Evolutionary conservation across 2,329 filamentous ascomycete species (phyloP), one percentile per base, ranked within the genome.

Genomic region (Coniochaeta prunicola): DNA sequence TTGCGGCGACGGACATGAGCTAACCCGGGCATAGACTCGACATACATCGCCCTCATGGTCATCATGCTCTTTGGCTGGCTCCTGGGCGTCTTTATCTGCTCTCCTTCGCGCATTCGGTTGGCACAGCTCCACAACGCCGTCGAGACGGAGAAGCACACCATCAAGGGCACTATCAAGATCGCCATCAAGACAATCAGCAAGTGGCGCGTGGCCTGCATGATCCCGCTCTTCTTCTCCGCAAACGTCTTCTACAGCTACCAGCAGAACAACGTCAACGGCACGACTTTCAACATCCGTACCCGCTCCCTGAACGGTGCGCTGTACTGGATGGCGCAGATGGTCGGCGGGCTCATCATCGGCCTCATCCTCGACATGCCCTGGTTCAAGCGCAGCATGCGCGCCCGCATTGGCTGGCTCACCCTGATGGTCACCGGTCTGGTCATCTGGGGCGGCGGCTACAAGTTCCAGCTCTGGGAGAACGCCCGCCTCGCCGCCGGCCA

Each of bases 401-500:
- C 80, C 24, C 71, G 74, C 19, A 63, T 77, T 10, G 79, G 76
- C 17, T 80, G 80, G 72, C 65, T 63, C 8, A 67, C 77, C 42
- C 70, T 83, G 33, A 76, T 82, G 30, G 68, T 74, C 3, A 74
- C 76, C 4, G 79, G 77, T 1, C 80, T 83, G 76, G 73, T 64
- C n/a, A 78, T 81, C 61, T 83, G 80, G 80, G 80, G 80, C 30
- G 80, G 79, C 26, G 87, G 86, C n/a, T 88, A 85, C 65, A 79
- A 76, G 19, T 89, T 88, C 73, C 84, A 89, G 73, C 78, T 73
- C 60, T 80, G 79, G 65, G 83, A 85, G 65, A 68, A 81, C 63
- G 58, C 65, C 57, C 70, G 75, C 15, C 63, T 73, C n/a, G 74
- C 71, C 19, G 55, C 62, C 5, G 74, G 74, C 3, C 64, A 70